A percentile compares a stretch with the other conserved stretches of the same genome.
Evolutionary conservation across 345 rosid genomes (phyloP).

Genomic region (Camelina hispida): DNA sequence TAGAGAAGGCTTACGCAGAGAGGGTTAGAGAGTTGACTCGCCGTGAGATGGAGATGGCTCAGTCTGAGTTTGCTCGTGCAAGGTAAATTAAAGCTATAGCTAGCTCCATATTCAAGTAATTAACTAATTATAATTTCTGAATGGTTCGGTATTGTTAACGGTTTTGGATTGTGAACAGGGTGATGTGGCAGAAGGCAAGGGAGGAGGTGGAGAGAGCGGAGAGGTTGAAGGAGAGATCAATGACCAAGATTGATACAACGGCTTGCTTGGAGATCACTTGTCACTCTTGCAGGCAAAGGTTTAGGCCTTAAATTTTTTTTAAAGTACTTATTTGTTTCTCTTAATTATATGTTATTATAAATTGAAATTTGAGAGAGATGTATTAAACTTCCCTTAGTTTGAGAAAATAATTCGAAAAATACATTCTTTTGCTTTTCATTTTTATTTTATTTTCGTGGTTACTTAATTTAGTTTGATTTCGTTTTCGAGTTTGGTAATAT

Average conservation of each 20-base stretch:
- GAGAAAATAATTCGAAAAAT: constrained; percentile 19
- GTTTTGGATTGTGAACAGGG: constrained; percentile 41
- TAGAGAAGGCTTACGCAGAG: constrained; percentile 94
- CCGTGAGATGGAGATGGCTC: constrained; percentile 95
- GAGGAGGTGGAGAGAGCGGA: constrained; percentile 87
- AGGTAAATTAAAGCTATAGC: constrained; percentile 31
- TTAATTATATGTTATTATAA: constrained; percentile 42
- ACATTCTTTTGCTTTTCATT: constrained; percentile 10
- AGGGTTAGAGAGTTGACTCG: constrained; percentile 87
- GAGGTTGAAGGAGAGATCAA: constrained; percentile 77
- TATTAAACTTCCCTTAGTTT: constrained; percentile 30
- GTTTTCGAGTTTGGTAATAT: constrained; percentile 32
- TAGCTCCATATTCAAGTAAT: not conserved
- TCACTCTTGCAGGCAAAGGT: constrained; percentile 93
- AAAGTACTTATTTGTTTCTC: constrained; percentile 22
- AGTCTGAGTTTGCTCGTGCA: constrained; percentile 85
- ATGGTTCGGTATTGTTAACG: constrained; percentile 2
- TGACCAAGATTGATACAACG: constrained; percentile 68
- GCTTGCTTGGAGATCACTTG: constrained; percentile 95
- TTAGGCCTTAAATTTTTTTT: constrained; percentile 55
- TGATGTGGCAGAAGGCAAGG: constrained; percentile 87
- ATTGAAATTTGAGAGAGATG: constrained; percentile 36
- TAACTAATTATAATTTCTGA: not conserved
- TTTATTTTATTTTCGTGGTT: not conserved
- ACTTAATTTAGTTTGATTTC: constrained; percentile 1